These are phyloP conservation scores for Scutellaria barbata DNA, from an alignment of 257 asterid genomes.

Conservation along the genomic window DNA sequence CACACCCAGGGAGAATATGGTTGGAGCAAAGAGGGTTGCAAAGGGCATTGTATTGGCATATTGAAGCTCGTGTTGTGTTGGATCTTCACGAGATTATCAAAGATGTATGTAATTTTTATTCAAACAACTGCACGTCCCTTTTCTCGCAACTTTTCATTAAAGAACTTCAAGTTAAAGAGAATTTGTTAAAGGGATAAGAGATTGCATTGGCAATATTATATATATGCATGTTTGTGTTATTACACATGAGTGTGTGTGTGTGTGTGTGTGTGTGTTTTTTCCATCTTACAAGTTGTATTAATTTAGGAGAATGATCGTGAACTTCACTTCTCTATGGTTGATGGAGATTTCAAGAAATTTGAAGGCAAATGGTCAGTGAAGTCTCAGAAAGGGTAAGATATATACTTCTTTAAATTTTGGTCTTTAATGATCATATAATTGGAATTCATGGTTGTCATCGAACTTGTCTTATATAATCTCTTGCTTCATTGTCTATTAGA, in stretches of 20 bases:
- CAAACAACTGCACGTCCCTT: neutral
- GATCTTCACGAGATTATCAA: slow-evolving; percentile 80
- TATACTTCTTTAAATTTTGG: neutral
- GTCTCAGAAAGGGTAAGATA: slow-evolving; percentile 64
- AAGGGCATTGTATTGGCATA: slow-evolving; percentile 94
- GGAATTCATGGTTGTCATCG: neutral
- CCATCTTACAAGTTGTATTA: neutral
- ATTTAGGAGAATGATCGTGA: slow-evolving; percentile 72
- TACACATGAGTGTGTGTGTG: neutral
- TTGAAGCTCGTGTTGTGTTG: slow-evolving; percentile 93
- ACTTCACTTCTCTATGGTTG: slow-evolving; percentile 90
- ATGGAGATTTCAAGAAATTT: slow-evolving; percentile 97
- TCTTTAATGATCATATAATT: neutral
- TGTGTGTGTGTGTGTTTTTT: slow-evolving; percentile 1
- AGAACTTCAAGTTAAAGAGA: slow-evolving; percentile 26
- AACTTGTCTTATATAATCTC: neutral
- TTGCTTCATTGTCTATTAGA: neutral
- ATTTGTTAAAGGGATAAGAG: slow-evolving; percentile 3
- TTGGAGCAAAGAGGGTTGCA: slow-evolving; percentile 97
- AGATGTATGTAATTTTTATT: slow-evolving; percentile 58
- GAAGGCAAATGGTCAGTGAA: slow-evolving; percentile 94
- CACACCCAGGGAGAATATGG: slow-evolving; percentile 93
- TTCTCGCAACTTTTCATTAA: slow-evolving; percentile 5
- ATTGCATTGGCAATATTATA: neutral
- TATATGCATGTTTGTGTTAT: neutral